Conservation (phyloP, 2,329 filamentous ascomycete species). For the Hymenoscyphus fructigenus region DNA sequence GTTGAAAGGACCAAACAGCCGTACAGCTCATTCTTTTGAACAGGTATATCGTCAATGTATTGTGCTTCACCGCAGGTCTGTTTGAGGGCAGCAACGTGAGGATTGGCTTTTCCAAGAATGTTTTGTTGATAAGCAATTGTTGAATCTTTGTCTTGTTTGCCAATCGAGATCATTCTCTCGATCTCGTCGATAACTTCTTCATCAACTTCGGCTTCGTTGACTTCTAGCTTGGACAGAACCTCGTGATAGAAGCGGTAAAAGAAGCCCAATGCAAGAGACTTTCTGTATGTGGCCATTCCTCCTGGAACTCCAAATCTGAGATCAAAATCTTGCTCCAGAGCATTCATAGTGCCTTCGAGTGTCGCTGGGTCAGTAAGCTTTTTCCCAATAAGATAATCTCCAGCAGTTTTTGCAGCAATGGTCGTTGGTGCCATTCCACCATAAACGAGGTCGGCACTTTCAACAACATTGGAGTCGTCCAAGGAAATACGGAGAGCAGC, state of each 20-base stretch:
- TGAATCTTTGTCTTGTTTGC: conserved; percentile 73
- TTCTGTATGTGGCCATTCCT: conserved; percentile 95
- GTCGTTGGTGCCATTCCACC: conserved; percentile 95
- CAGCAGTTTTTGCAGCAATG: conserved; percentile 78
- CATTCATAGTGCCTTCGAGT: conserved; percentile 85
- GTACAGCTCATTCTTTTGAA: conserved; percentile 82
- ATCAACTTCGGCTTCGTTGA: conserved; percentile 57
- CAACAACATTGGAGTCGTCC: conserved; percentile 66
- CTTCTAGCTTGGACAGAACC: conserved; percentile 61
- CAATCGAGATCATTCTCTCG: conserved; percentile 77
- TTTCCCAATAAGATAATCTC: conserved; percentile 72
- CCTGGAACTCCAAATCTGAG: conserved; percentile 88
- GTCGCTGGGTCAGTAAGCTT: conserved; percentile 78
- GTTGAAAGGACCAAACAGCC: conserved; percentile 86
- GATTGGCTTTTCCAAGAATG: conserved; percentile 80
- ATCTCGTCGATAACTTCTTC: conserved; percentile 79
- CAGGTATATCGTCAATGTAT: conserved; percentile 93
- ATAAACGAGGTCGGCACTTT: conserved; percentile 78
- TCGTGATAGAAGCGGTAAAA: conserved; percentile 98
- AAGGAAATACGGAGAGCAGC: conserved; percentile 76
- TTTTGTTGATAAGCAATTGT: conserved; percentile 77
- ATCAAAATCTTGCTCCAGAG: conserved; percentile 86
- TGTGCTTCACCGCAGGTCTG: conserved; percentile 93
- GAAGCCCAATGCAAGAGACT: conserved; percentile 85
- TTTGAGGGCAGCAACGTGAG: conserved; percentile 87